Conservation (phyloP, 345 rosid species). For the Toxicodendron radicans region DNA sequence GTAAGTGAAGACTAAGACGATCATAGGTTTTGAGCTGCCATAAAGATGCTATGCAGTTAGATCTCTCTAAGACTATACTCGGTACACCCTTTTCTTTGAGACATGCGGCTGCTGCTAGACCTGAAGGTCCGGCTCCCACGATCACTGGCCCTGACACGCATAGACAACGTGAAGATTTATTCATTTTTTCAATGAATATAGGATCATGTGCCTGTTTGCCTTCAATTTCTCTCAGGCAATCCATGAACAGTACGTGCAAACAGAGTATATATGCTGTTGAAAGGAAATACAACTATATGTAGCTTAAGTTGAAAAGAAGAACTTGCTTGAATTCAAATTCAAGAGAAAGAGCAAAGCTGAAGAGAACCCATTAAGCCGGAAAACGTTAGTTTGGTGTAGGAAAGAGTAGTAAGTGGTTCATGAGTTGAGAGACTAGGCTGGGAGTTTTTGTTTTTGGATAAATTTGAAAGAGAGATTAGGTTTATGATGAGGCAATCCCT, state of each 20-base stretch:
- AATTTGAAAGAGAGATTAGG: constrained; percentile 22
- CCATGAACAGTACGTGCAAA: constrained; percentile 38
- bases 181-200: constrained; percentile 32
- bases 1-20: constrained; percentile 79
- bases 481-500: constrained; percentile 17
- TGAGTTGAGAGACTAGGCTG: constrained; percentile 27
- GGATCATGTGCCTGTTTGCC: constrained; percentile 81
- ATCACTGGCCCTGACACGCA: constrained; percentile 53
- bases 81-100: constrained; percentile 47
- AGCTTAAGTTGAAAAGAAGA: background rate
- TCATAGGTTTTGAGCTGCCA: constrained; percentile 83
- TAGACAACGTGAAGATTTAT: constrained; percentile 23
- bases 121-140: constrained; percentile 86
- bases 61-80: constrained; percentile 61
- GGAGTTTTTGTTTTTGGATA: constrained; percentile 27
- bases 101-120: constrained; percentile 76
- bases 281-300: background rate
- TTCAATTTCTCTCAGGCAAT: constrained; percentile 65
- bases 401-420: constrained; percentile 20
- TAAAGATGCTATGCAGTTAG: constrained; percentile 71
- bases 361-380: constrained; percentile 26
- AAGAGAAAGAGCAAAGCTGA: constrained; percentile 20
- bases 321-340: constrained; percentile 7
- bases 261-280: background rate
- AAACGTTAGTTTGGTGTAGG: constrained; percentile 28